Conservation (phyloP, 169 alveolate species). For the Babesia caballi region DNA sequence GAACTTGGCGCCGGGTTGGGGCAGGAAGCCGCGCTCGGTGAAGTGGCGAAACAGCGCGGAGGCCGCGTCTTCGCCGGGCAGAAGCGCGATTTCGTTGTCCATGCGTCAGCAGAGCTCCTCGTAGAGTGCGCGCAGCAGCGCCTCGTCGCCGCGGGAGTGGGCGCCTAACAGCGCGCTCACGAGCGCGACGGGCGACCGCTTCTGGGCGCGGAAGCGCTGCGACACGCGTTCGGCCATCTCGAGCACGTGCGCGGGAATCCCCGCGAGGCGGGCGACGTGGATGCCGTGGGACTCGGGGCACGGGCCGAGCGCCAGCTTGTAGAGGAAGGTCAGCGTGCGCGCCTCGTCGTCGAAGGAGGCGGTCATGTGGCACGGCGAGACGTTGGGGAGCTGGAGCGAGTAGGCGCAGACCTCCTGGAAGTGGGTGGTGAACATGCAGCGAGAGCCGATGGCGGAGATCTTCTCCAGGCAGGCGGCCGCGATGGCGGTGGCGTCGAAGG, state of each 20-base stretch:
- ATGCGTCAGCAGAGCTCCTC: not conserved
- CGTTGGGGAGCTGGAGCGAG: conserved; percentile 52
- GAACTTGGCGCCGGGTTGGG: conserved; percentile 31
- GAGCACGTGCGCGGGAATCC: conserved; percentile 81
- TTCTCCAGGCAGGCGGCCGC: conserved; percentile 92
- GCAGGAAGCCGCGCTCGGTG: conserved; percentile 1
- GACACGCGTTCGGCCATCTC: conserved; percentile 26
- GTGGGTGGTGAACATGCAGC: conserved; percentile 95
- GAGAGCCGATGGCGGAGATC: conserved; percentile 79
- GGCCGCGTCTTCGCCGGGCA: conserved; percentile 12
- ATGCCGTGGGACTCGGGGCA: conserved; percentile 96
- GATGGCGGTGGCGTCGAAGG: conserved; percentile 98
- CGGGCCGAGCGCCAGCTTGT: conserved; percentile 89
- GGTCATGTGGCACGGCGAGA: conserved; percentile 85
- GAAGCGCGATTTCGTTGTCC: not conserved
- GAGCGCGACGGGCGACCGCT: not conserved
- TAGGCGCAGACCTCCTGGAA: conserved; percentile 83
- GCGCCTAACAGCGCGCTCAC: conserved; percentile 13
- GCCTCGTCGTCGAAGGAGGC: conserved; percentile 73
- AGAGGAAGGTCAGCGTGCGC: conserved; percentile 86
- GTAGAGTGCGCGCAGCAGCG: not conserved
- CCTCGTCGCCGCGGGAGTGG: conserved; percentile 11
- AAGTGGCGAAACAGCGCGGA: conserved; percentile 1
- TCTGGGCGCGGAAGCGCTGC: not conserved
- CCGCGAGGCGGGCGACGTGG: conserved; percentile 95